phyloP scores from a whole-genome alignment of 495 filamentous ascomycete species.

The Tuber aestivum region DNA sequence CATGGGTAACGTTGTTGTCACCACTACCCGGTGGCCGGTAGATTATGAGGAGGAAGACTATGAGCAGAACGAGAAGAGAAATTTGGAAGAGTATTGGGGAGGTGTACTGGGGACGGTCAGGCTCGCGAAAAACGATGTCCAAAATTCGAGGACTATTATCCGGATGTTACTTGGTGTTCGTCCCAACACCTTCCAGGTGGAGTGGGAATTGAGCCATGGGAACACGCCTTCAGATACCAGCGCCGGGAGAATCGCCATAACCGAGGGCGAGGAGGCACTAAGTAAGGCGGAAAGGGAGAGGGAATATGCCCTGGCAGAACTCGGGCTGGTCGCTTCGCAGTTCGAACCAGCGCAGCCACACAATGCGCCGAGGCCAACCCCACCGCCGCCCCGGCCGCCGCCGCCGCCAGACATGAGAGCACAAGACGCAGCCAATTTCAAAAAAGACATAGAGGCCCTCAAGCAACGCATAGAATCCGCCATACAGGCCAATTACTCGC shows the following conservation, averaged over 20 bases:
- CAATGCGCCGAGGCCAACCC: neutral
- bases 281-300: neutral
- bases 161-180: neutral
- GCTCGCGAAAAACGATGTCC: neutral
- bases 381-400: neutral
- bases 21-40: slow-evolving; percentile 12
- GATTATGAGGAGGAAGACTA: neutral
- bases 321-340: neutral
- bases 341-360: neutral
- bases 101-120: neutral
- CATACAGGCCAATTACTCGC: neutral
- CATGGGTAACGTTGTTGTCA: slow-evolving; percentile 19
- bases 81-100: neutral
- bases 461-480: neutral
- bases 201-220: neutral
- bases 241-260: neutral
- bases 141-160: neutral
- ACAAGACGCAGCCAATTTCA: neutral
- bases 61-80: neutral
- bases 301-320: neutral
- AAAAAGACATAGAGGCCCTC: neutral
- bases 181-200: neutral
- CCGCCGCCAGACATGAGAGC: neutral
- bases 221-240: neutral
- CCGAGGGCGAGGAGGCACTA: neutral